These are phyloP conservation scores for Cyberlindnera misumaiensis DNA, from an alignment of 805 yeast genomes.

Conservation along the genomic window DNA sequence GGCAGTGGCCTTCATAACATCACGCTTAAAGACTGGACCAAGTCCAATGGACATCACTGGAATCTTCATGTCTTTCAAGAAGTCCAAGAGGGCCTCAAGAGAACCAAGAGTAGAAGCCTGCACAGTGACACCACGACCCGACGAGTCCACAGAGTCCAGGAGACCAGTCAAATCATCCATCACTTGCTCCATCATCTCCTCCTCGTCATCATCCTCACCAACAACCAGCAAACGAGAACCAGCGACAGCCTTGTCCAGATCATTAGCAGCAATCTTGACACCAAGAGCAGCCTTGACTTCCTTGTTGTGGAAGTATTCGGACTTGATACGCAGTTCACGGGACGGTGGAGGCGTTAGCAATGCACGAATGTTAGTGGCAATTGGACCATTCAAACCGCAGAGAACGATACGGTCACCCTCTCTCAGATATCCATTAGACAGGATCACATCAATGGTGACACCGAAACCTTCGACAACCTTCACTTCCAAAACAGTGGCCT, in stretches of 20 bases:
- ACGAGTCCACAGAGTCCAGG: slow-evolving; percentile 87
- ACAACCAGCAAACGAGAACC: slow-evolving; percentile 95
- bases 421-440: slow-evolving; percentile 90
- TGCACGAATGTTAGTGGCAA: slow-evolving; percentile 93
- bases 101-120: slow-evolving; percentile 99
- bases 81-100: slow-evolving; percentile 91
- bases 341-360: slow-evolving; percentile 95
- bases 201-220: slow-evolving; percentile 97
- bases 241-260: slow-evolving; percentile 96
- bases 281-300: slow-evolving; percentile 99
- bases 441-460: slow-evolving; percentile 94
- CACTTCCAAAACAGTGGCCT: slow-evolving; percentile 95
- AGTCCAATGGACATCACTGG: slow-evolving; percentile 98
- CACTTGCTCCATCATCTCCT: slow-evolving; percentile 93
- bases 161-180: slow-evolving; percentile 97
- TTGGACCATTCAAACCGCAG: slow-evolving; percentile 98
- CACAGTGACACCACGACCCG: slow-evolving; percentile 96
- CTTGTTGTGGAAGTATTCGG: slow-evolving; percentile 94
- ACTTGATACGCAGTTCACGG: slow-evolving; percentile 90
- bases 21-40: slow-evolving; percentile 97
- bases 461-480: slow-evolving; percentile 98
- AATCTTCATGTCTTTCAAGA: slow-evolving; percentile 96
- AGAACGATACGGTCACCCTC: slow-evolving; percentile 95
- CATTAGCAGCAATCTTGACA: slow-evolving; percentile 97
- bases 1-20: slow-evolving; percentile 94